Base-by-base conservation (phyloP, 2,329 filamentous ascomycete species). In the Clarireedia sp. region DNA sequence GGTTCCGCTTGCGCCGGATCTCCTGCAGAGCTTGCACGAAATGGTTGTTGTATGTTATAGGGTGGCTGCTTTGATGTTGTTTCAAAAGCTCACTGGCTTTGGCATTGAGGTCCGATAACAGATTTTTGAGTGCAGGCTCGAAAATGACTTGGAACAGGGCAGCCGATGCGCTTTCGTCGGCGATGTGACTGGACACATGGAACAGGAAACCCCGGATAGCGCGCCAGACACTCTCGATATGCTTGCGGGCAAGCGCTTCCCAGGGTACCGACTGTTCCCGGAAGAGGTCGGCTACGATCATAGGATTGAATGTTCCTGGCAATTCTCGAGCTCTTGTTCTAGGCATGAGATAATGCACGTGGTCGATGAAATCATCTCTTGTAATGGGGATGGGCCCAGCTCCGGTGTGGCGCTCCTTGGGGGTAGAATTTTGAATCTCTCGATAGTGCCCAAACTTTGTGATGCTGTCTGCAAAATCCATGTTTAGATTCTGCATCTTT, bases 231-330 rank as follows among this genome's bases (percentile, higher is more conserved):
- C 57, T 66, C 3, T 67, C 59, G 40, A 76, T 67, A 52, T 76
- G 73, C 0, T 58, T 2, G 44, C 54, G 2, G 68, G 71, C 53
- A 3, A 78, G 72, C 0, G 55, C 29, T 43, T 73, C 66, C 84
- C 82, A 87, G 0, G 75, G 76, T 6, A 61, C 54, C 0, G 76
- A 81, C 43, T 87, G 82, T 46, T 83, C 75, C 19, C 70, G 69
- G 63, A 87, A 87, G 0, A 88, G 65, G 21, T 85, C 77, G 0
- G 71, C 70, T 0, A 87, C 74, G 9, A 86, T 69, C 52, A 81
- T 64, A 0, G 82, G 77, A 57, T 83, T 83, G 66, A 82, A 85
- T 0, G 73, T 80, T 0, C 83, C 81, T 0, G 80, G 79, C 0
- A 87, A 68, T 63, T 87, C 84, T 5, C 75, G 69, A 0, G 76